A percentile compares a stretch with the other conserved stretches of the same genome.
Conservation (phyloP, 306 rosid genomes). For the Acacia confusa region DNA sequence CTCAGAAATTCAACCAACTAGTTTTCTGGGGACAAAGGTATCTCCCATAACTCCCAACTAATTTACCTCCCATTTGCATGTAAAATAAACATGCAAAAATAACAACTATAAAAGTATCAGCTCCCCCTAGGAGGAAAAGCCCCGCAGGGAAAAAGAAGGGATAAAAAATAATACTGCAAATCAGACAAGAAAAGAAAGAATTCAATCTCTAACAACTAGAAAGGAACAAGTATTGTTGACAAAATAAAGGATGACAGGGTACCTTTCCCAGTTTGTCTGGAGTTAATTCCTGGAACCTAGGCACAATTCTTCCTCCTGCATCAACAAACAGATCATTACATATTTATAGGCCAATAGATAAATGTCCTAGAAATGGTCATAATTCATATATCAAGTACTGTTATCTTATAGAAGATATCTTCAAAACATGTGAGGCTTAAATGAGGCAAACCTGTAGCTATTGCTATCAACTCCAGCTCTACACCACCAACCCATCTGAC, state of each 20-base stretch:
- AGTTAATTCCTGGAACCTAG: constrained; percentile 94
- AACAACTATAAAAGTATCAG: background rate
- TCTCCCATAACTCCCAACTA: background rate
- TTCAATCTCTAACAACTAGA: background rate
- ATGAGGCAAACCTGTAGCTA: constrained; percentile 78
- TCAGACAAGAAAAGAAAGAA: background rate
- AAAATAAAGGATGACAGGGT: constrained; percentile 22
- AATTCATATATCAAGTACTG: background rate
- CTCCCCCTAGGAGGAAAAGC: background rate
- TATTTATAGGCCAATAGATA: constrained; percentile 4
- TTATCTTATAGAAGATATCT: background rate
- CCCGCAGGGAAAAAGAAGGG: background rate
- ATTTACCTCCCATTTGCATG: background rate
- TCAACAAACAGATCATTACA: constrained; percentile 26
- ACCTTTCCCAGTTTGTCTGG: constrained; percentile 94
- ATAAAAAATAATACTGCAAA: background rate
- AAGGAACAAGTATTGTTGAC: background rate
- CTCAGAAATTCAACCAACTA: background rate
- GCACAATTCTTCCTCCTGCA: constrained; percentile 97
- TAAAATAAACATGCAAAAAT: background rate
- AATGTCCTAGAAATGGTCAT: background rate
- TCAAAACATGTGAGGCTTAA: constrained; percentile 19
- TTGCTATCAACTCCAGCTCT: constrained; percentile 95
- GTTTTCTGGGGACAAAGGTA: background rate
- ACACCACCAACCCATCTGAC: constrained; percentile 99